Evolutionary conservation across 805 yeast species (phyloP).

Genomic region (Aciculoconidium aculeatum): DNA sequence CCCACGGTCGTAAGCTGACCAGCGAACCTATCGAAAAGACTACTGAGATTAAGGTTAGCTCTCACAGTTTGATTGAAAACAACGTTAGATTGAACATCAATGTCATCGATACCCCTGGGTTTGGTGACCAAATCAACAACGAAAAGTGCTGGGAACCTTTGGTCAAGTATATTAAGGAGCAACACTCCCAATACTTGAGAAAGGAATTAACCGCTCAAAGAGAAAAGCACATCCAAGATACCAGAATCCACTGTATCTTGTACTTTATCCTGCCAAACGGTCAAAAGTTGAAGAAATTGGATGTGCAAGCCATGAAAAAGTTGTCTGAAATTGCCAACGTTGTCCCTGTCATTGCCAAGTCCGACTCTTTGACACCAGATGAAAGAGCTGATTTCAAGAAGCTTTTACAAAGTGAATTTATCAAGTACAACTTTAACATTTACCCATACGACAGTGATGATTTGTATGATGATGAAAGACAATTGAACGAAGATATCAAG

Average conservation of each 20-base stretch:
- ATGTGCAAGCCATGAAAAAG: conserved; percentile 74
- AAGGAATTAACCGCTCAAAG: conserved; percentile 93
- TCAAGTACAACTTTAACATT: conserved; percentile 63
- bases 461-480: conserved; percentile 64
- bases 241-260: conserved; percentile 89
- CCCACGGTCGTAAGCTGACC: conserved; percentile 64
- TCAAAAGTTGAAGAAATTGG: conserved; percentile 78
- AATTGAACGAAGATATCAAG: conserved; percentile 68
- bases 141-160: conserved; percentile 97
- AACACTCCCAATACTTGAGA: conserved; percentile 84
- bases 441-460: conserved; percentile 79
- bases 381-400: conserved; percentile 81
- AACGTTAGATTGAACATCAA: conserved; percentile 81
- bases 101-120: conserved; percentile 95
- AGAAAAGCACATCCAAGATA: conserved; percentile 73
- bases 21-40: conserved; percentile 79
- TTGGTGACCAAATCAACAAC: conserved; percentile 94
- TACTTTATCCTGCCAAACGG: conserved; percentile 89
- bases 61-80: conserved; percentile 75
- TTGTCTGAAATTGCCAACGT: conserved; percentile 88
- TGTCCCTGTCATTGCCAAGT: conserved; percentile 91
- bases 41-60: conserved; percentile 69
- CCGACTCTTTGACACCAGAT: conserved; percentile 80
- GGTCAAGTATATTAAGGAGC: conserved; percentile 90
- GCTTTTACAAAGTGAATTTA: conserved; percentile 70